Evolutionary conservation across 2,329 filamentous ascomycete species (phyloP).

Genomic region (Alternaria viburni): DNA sequence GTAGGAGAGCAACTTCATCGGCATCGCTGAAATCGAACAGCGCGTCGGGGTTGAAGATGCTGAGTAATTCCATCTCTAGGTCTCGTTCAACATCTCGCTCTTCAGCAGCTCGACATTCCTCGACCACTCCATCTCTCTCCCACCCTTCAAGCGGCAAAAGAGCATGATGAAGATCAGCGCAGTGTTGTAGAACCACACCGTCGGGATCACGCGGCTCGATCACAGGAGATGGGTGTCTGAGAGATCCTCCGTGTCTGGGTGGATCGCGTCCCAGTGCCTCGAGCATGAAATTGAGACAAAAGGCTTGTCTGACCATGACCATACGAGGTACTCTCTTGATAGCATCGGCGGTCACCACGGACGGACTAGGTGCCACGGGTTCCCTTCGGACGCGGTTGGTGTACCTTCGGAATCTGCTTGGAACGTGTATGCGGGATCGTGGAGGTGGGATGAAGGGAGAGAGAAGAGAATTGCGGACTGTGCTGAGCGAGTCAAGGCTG

Average conservation of each 20-base stretch:
- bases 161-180: not conserved
- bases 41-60: not conserved
- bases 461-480: not conserved
- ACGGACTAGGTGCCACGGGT: not conserved
- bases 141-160: not conserved
- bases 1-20: not conserved
- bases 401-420: not conserved
- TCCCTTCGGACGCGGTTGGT: not conserved
- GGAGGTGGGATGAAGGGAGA: not conserved
- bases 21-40: not conserved
- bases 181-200: not conserved
- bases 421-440: not conserved
- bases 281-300: not conserved
- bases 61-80: not conserved
- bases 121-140: not conserved
- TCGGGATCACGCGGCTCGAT: not conserved
- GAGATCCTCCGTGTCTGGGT: not conserved
- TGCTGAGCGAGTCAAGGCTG: not conserved
- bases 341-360: not conserved
- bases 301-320: not conserved
- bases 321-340: not conserved
- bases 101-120: not conserved
- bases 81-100: not conserved
- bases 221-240: not conserved
- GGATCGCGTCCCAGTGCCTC: not conserved